Evolutionary conservation across 768 basidiomycete genomes (phyloP), one percentile per base, ranked within the genome.

Genomic region (Candolleomyces efflorescens): DNA sequence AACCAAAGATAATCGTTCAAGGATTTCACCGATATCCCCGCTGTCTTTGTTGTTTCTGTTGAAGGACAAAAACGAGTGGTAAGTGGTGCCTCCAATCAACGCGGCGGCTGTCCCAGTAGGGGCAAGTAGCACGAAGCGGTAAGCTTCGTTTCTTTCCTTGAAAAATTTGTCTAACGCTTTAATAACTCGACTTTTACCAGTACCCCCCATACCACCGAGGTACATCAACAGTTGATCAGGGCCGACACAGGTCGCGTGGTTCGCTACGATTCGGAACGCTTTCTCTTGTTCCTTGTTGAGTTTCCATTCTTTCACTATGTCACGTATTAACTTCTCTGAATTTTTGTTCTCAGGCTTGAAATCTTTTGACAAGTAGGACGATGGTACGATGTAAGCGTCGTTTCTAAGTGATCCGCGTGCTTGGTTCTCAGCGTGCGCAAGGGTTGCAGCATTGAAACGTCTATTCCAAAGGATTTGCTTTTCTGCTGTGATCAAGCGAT

Each of bases 201-300:
- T 72, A 0, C 73, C 73, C 45, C 69, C 71, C 59, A 69, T 66
- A 3, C 73, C 73, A 18, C 68, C 70, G 3, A 74, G 43, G 49
- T 73, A 69, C 70, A 76, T 70, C 48, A 61, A 61, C 0, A 76
- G 50, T 18, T 65, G 70, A 0, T 65, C 62, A 4, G 60, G 39
- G 13, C 54, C 26, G 3, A 15, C 27, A 11, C 10, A 12, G 22
- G 51, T 24, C 3, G 62, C 54, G 64, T 73, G 72, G 39, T 72
- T 62, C 3, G 67, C 66, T 15, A 74, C 61, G 18, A 72, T 66
- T 1, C 62, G 10, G 56, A 73, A 73, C 2, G 71, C 73, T 24
- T 67, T 44, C 6, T 63, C 62, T 61, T 74, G 74, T 53, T 73
- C 71, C 0, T 38, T 15, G 55, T 74, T 73, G 1, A 72, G 44